A percentile compares a stretch with the other conserved stretches of the same genome.
phyloP scores from a whole-genome alignment of 257 asterid species.

The Fraxinus excelsior region DNA sequence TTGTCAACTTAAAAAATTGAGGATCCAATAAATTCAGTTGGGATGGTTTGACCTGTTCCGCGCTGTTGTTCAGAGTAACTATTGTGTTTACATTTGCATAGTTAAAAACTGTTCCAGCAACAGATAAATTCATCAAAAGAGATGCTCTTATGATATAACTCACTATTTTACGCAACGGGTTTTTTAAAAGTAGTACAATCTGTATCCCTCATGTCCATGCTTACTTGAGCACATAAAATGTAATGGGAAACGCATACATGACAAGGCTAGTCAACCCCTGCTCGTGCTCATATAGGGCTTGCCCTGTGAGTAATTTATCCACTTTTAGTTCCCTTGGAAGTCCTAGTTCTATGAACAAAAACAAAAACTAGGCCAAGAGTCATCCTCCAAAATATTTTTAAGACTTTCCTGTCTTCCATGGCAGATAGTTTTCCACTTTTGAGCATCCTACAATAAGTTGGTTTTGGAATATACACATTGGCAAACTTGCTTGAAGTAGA shows the following conservation, averaged over 20 bases:
- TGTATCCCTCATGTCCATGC: not conserved
- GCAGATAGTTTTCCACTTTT: not conserved
- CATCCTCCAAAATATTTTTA: not conserved
- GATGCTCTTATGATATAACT: not conserved
- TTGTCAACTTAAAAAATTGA: slow-evolving; percentile 1
- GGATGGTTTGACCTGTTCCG: not conserved
- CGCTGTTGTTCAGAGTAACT: not conserved
- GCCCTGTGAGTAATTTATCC: not conserved
- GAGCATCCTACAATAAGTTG: not conserved
- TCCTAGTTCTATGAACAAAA: not conserved
- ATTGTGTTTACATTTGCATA: not conserved
- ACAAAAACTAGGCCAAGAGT: not conserved
- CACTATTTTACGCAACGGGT: not conserved
- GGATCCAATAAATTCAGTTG: not conserved
- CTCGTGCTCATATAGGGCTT: not conserved
- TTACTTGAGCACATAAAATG: not conserved
- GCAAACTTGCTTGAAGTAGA: not conserved
- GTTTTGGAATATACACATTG: not conserved
- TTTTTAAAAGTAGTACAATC: not conserved
- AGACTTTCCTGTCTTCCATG: not conserved
- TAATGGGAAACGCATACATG: not conserved
- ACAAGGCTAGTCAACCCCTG: not conserved
- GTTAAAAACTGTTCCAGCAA: not conserved
- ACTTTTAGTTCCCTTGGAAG: not conserved
- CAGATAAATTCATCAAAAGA: not conserved